phyloP scores from a whole-genome alignment of 805 yeast genomes.

The Debaryomyces tyrocola region DNA sequence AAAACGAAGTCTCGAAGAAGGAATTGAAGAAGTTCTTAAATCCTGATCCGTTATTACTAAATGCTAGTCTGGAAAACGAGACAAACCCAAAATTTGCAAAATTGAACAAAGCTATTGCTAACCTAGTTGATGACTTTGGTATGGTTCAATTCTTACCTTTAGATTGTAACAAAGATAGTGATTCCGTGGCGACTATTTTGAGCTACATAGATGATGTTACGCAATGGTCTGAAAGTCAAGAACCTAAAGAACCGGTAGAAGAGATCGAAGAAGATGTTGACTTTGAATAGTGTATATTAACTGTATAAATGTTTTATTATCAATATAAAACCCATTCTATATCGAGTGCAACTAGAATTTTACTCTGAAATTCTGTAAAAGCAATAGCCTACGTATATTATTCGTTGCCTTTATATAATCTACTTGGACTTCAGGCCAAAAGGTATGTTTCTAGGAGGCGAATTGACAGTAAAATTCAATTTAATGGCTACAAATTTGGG shows the following conservation, averaged over 20 bases:
- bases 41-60: slow-evolving; percentile 84
- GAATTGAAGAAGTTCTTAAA: slow-evolving; percentile 81
- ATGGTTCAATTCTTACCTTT: slow-evolving; percentile 97
- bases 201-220: slow-evolving; percentile 95
- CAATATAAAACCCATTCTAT: neutral
- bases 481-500: too few species aligned
- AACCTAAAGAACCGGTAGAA: slow-evolving; percentile 93
- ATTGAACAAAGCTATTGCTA: slow-evolving; percentile 80
- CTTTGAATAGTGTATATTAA: neutral
- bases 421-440: too few species aligned
- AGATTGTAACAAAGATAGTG: slow-evolving; percentile 67
- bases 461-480: too few species aligned
- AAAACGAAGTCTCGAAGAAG: slow-evolving; percentile 72
- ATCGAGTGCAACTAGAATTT: too few species aligned
- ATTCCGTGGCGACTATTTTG: slow-evolving; percentile 75
- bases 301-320: neutral
- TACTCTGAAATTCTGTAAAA: too few species aligned
- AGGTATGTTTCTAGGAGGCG: too few species aligned
- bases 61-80: slow-evolving; percentile 47
- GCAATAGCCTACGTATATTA: too few species aligned
- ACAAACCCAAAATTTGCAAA: slow-evolving; percentile 60
- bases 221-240: slow-evolving; percentile 96
- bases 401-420: too few species aligned
- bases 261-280: slow-evolving; percentile 65
- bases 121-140: slow-evolving; percentile 93